Percentiles rank a stretch among this genome's conserved stretches.
These are phyloP conservation scores for Citrus maxima DNA, from an alignment of 345 rosid species.

Conservation along the genomic window DNA sequence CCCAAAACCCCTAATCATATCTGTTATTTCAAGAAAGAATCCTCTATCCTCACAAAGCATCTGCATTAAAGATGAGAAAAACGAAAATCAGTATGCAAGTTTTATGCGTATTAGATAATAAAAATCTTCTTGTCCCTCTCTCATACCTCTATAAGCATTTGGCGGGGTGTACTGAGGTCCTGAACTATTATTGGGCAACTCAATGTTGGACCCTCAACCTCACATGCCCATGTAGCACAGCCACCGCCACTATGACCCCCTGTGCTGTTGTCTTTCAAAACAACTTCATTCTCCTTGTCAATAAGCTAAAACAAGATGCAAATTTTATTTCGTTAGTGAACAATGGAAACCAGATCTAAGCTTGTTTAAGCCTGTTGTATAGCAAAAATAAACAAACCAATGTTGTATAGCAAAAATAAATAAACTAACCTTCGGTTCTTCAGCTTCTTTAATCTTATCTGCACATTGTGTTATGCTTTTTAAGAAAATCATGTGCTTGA, in stretches of 20 bases:
- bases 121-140: neutral
- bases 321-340: constrained; percentile 14
- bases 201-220: constrained; percentile 62
- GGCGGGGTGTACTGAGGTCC: constrained; percentile 66
- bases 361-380: constrained; percentile 5
- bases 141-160: constrained; percentile 83
- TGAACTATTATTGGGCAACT: constrained; percentile 83
- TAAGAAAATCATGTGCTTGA: constrained; percentile 87
- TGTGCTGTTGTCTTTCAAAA: constrained; percentile 25
- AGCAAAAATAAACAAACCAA: constrained; percentile 4
- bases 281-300: constrained; percentile 30
- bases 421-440: constrained; percentile 53
- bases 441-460: constrained; percentile 65
- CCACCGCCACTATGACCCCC: constrained; percentile 21
- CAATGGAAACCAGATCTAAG: constrained; percentile 1
- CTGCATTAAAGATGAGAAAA: constrained; percentile 31
- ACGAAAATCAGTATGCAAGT: neutral
- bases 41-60: constrained; percentile 80
- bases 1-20: constrained; percentile 64
- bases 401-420: neutral
- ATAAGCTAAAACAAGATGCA: constrained; percentile 30
- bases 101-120: neutral
- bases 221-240: constrained; percentile 83
- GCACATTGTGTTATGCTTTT: constrained; percentile 78
- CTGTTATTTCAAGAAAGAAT: constrained; percentile 81